phyloP scores from a whole-genome alignment of 192 early-diverging fungal genomes.

The Backusella tarrabulga region DNA sequence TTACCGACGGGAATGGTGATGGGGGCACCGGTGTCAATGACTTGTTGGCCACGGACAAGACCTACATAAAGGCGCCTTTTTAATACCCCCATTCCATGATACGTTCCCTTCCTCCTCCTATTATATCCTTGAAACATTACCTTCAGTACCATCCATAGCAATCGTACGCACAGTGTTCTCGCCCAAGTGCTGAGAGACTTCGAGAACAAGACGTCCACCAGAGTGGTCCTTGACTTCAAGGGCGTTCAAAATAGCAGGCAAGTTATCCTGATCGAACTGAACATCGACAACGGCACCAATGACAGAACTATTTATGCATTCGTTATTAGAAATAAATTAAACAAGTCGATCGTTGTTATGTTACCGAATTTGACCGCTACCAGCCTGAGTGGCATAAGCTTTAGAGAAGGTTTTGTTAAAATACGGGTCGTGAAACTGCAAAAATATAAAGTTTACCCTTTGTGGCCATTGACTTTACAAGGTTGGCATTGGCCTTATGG shows the following conservation, averaged over 20 bases:
- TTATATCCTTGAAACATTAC: background rate
- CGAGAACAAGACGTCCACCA: conserved; percentile 86
- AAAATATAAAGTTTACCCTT: background rate
- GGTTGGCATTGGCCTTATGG: background rate
- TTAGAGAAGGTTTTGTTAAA: conserved; percentile 12
- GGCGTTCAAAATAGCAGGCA: conserved; percentile 96
- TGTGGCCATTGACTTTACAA: background rate
- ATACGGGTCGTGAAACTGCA: background rate
- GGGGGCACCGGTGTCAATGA: conserved; percentile 90
- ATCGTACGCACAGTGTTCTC: conserved; percentile 99
- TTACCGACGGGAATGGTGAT: conserved; percentile 93
- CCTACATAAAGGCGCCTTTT: conserved; percentile 30
- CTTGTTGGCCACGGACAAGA: conserved; percentile 94
- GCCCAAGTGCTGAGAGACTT: conserved; percentile 97
- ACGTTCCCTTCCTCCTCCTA: background rate
- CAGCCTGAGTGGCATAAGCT: conserved; percentile 59
- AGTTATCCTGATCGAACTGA: conserved; percentile 87
- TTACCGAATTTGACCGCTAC: conserved; percentile 40
- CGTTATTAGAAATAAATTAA: background rate
- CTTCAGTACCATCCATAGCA: conserved; percentile 99
- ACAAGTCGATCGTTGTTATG: background rate
- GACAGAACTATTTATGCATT: conserved; percentile 80
- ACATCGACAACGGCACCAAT: conserved; percentile 99
- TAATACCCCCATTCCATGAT: no score
- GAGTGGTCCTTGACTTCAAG: conserved; percentile 87